Base-by-base conservation (phyloP, 805 yeast genomes). In the Wickerhamomyces chaumierensis region DNA sequence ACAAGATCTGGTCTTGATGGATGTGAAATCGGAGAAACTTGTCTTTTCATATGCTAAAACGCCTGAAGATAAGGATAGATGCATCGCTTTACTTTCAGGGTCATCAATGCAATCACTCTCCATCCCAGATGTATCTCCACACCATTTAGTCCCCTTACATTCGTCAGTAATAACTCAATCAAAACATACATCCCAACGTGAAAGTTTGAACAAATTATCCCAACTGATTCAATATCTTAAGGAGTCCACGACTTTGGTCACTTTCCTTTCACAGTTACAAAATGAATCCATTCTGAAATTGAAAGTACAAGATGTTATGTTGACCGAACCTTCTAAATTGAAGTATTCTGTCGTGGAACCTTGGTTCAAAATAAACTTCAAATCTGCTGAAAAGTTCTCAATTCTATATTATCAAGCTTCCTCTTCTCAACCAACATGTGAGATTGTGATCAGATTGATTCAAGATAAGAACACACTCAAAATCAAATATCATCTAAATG, bases 21-120 rank as follows among this genome's bases (percentile, higher is more conserved):
- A 49, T 28, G 52, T 52, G 2, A 51, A 45, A 31, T 37, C 52
- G 3, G 55, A 51, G 23, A 48, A 52, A 29, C 46, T 52, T 18
- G 44, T 47, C 12, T 54, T 54, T 42, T 47, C 48, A 17, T 54
- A 54, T 37, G 51, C 12, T 13, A 25, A 25, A 5, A 13, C n/a
- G 7, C n/a, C 29, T 9, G 12, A 11, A 14, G n/a, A 25, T 25
- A 5, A 25, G 4, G 29, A 25, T 14, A 7, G 12, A 25, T 25
- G 29, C 12, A 25, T 25, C n/a, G 29, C 29, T 14, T 4, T 11
- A 9, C 29, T 25, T 4, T 25, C 29, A 13, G 29, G 29, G 5
- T 14, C 29, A 25, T 9, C 9, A 7, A 25, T 25, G 29, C 29
- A 25, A 25, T 8, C 29, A 8, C 14, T 25, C 4, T 9, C 29